A percentile compares a stretch with the other conserved stretches of the same genome.
These are phyloP conservation scores for Rubia yunnanensis DNA, from an alignment of 257 asterid genomes.

Conservation along the genomic window DNA sequence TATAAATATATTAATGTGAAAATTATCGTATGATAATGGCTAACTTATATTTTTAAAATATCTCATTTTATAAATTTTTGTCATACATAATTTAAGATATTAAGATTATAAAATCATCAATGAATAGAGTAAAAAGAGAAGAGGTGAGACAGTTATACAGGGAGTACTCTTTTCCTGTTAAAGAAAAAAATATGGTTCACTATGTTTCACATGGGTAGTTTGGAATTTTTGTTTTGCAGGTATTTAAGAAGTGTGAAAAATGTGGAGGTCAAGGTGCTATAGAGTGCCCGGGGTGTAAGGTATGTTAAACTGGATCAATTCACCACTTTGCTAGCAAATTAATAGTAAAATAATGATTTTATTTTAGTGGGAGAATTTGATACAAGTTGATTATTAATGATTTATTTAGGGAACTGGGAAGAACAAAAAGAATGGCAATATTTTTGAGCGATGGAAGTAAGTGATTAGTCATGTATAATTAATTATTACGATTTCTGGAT, in stretches of 20 bases:
- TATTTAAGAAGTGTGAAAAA: constrained; percentile 36
- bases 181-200: neutral
- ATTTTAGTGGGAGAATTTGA: neutral
- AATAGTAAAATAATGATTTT: neutral
- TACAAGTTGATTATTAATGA: neutral
- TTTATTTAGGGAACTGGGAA: constrained; percentile 67
- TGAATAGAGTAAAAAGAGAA: too few relatives aligned
- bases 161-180: too few relatives aligned
- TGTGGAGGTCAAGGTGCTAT: constrained; percentile 81
- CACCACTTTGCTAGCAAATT: neutral
- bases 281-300: constrained; percentile 90
- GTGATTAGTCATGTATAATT: constrained; percentile 8
- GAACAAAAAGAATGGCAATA: constrained; percentile 87
- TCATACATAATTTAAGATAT: too few relatives aligned
- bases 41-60: too few relatives aligned
- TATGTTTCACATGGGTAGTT: neutral
- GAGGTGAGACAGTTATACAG: too few relatives aligned
- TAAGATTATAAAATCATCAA: too few relatives aligned
- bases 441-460: constrained; percentile 87
- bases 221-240: constrained; percentile 26
- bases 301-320: constrained; percentile 2
- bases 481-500: neutral
- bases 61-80: too few relatives aligned
- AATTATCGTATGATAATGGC: too few relatives aligned
- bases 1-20: too few relatives aligned